Conservation (phyloP, 345 rosid species). For the Salix arbutifolia region DNA sequence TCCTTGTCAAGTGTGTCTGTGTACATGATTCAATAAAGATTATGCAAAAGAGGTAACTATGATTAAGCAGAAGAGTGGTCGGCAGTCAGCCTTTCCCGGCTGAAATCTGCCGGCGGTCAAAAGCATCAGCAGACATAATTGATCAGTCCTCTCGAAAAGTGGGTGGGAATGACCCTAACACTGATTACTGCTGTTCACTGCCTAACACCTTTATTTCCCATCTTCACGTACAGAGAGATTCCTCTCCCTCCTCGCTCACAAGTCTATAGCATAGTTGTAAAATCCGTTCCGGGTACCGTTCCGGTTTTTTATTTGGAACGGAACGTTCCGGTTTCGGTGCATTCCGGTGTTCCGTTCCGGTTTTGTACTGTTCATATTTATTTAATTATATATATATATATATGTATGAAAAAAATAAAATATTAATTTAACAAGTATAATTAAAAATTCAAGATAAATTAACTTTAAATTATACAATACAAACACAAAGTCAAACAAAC, state of each 20-base stretch:
- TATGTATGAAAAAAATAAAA: too few relatives aligned
- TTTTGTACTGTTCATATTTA: too few relatives aligned
- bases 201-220: constrained; percentile 10
- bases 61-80: neutral
- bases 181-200: neutral
- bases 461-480: too few relatives aligned
- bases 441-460: too few relatives aligned
- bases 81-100: constrained; percentile 7
- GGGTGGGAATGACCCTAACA: constrained; percentile 10
- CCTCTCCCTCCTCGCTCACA: constrained; percentile 20
- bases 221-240: constrained; percentile 7
- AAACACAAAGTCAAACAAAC: too few relatives aligned
- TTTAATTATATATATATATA: too few relatives aligned
- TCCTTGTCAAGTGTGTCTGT: neutral
- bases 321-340: too few relatives aligned
- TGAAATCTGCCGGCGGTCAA: constrained; percentile 20
- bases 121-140: constrained; percentile 6
- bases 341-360: too few relatives aligned
- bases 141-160: neutral
- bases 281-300: too few relatives aligned
- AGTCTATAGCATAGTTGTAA: too few relatives aligned
- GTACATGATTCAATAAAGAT: constrained; percentile 12
- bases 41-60: neutral
- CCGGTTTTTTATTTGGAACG: too few relatives aligned
- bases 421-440: too few relatives aligned